phyloP scores from a whole-genome alignment of 345 rosid genomes.

The Lenwebbia sp. region DNA sequence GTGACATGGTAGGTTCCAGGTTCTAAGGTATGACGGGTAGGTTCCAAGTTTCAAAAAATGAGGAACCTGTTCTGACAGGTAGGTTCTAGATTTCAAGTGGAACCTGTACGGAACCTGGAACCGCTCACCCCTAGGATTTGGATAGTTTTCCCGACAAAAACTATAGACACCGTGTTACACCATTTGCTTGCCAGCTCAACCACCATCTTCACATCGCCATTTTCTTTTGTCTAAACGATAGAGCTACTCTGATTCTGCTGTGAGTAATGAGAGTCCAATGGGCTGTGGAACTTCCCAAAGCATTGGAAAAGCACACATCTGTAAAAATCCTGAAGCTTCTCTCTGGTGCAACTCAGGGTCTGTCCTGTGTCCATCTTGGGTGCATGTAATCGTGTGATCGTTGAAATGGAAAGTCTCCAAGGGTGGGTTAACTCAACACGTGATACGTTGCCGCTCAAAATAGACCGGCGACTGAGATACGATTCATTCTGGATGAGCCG shows the following conservation, averaged over 20 bases:
- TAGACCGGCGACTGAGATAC: background rate
- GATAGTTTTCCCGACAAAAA: too few species aligned
- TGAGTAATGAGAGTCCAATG: background rate
- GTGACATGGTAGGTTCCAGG: too few species aligned
- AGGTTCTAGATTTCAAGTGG: too few species aligned
- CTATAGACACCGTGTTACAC: background rate
- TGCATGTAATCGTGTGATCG: background rate
- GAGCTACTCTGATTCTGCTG: background rate
- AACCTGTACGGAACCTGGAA: too few species aligned
- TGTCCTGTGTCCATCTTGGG: background rate
- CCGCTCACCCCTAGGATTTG: too few species aligned
- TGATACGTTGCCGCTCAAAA: background rate
- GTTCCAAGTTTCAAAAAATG: too few species aligned
- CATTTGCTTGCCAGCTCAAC: background rate
- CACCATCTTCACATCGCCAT: background rate
- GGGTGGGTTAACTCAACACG: background rate
- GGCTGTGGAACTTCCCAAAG: background rate
- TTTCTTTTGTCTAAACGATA: background rate
- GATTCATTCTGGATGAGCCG: background rate
- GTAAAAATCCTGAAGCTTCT: background rate
- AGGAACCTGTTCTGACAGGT: too few species aligned
- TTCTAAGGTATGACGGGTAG: too few species aligned
- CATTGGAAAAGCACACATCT: background rate
- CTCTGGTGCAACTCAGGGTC: background rate
- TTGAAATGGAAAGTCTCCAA: background rate